Base-by-base conservation (phyloP, 2,329 filamentous ascomycete species). In the Calonectria montana region DNA sequence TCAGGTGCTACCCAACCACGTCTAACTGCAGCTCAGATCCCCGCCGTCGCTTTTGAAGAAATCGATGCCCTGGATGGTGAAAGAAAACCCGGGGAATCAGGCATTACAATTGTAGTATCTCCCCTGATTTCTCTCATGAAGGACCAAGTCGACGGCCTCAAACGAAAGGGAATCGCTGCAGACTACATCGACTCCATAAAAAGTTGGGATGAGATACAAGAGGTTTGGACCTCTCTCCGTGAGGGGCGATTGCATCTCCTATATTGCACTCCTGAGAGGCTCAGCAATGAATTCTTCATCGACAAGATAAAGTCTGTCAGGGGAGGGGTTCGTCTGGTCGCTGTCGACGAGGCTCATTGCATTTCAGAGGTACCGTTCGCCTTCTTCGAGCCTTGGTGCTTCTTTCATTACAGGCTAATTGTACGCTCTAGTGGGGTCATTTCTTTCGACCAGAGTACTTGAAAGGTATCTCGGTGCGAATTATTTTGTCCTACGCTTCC, bases 201-300 rank as follows among this genome's bases (percentile, higher is more conserved):
- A 74, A 85, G 85, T 0, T 85, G 84, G 66, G 84, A 89, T 4
- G 83, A 88, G 64, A 77, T 87, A 8, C 82, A 83, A 57, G 64
- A 78, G 0, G 84, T 84, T 59, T 83, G 81, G 39, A 73, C 76
- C 10, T 79, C 78, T 25, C 79, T 88, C 65, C 82, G 84, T 15
- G 81, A 84, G 43, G 89, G 88, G 0, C 80, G 84, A 13, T 77
- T 91, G 9, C 87, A 88, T 4, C 77, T 92, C 2, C 79, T 92
- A 4, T 91, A 91, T 71, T 90, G 89, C 64, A 88, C 90, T 0
- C 90, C 90, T 0, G 90, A 92, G 78, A 83, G 88, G 5, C 82
- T 92, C 15, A 91, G 91, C 75, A 91, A 91, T 67, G 89, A 91
- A 75, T 86, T 86, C 0, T 91, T 92, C 57, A 84, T 91, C 10